Evolutionary conservation across 2,329 filamentous ascomycete species (phyloP), one percentile per base, ranked within the genome.

Genomic region (Botryotinia narcissicola): DNA sequence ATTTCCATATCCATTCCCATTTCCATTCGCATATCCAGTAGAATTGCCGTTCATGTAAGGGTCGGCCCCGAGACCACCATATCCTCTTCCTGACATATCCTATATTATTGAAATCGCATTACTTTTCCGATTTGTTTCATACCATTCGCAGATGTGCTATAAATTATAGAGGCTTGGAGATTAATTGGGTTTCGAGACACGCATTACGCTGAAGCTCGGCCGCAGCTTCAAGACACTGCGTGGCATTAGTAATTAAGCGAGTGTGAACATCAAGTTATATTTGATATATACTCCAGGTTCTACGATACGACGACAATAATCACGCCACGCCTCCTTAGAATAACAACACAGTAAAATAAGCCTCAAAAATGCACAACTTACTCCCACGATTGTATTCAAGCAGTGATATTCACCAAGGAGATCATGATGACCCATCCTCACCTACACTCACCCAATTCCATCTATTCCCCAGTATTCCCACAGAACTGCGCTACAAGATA

Each of bases 61-160:
- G 73, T 80, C 79, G 16, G 78, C 77, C 64, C 77, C 77, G 32
- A 79, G 76, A 42, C 78, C 78, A 48, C 78, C 78, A 74, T 80
- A 81, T 42, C 80, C 74, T 76, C 79, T 80, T 54, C 79, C 77
- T 72, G 80, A 75, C 80, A 81, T 81, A 32, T 68, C 74, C 64
- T 75, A 73, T 76, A 60, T 70, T 60, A 75, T 76, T 68, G 70
- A 73, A 72, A 51, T 78, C 74, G 76, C 76, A 72, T 79, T 42
- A 67, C 60, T 71, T 73, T 67, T 66, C 29, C 74, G 73, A 67
- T 46, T 60, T n/a, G 64, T 42, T 76, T 67, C 67, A 64, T 76
- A 75, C 76, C 77, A 78, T 78, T 67, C 75, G 75, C 72, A 73
- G 46, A 64, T 64, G 35, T 51, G 35, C 29, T 57, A 42, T 32